These are phyloP conservation scores for Sanguinoderma infundibulare DNA, from an alignment of 1,284 basidiomycete species.

Conservation along the genomic window DNA sequence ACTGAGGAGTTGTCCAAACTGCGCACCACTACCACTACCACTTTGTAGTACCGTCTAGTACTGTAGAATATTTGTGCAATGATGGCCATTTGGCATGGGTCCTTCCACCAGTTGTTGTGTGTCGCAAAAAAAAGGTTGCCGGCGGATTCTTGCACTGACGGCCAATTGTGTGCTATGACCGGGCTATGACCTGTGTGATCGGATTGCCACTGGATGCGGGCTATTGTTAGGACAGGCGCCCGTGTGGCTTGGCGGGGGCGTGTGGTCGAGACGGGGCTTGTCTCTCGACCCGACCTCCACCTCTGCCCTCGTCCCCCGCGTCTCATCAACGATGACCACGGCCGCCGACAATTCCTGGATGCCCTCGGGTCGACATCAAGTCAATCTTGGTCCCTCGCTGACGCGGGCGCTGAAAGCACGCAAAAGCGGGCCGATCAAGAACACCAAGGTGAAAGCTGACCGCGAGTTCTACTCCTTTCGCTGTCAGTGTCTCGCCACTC, in stretches of 20 bases:
- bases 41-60: too few species aligned
- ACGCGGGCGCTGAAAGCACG: constrained; percentile 62
- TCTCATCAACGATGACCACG: constrained; percentile 35
- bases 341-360: constrained; percentile 53
- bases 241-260: neutral
- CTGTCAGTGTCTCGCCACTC: constrained; percentile 49
- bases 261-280: neutral
- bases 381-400: constrained; percentile 62
- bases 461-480: constrained; percentile 74
- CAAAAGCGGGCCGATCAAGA: constrained; percentile 45
- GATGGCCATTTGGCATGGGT: too few species aligned
- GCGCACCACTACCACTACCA: too few species aligned
- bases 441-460: constrained; percentile 55
- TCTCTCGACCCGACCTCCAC: constrained; percentile 7
- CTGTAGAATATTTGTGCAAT: too few species aligned
- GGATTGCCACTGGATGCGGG: neutral
- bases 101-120: too few species aligned
- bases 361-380: constrained; percentile 57
- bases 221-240: constrained; percentile 18
- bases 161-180: neutral
- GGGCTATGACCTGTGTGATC: neutral
- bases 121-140: constrained; percentile 15
- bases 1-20: neutral
- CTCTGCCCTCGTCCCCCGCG: constrained; percentile 5
- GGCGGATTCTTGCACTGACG: constrained; percentile 18